phyloP scores from a whole-genome alignment of 2,329 filamentous ascomycete genomes.

The Neobulgaria alba region DNA sequence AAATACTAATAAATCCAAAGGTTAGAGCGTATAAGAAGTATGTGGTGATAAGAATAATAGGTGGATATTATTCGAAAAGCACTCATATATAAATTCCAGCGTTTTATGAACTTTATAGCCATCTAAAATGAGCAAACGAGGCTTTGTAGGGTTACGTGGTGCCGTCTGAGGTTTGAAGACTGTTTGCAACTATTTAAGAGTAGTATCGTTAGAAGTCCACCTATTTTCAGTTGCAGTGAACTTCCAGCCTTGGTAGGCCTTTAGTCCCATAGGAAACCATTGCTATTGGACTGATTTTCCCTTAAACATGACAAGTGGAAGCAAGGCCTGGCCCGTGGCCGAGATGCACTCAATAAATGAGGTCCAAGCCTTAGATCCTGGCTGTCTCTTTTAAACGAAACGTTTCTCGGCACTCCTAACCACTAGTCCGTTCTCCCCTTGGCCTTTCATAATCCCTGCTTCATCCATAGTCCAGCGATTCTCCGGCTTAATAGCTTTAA shows the following conservation, averaged over 20 bases:
- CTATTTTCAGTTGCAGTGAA: not conserved
- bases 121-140: not conserved
- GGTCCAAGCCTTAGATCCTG: conserved; percentile 3
- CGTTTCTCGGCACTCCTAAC: conserved; percentile 1
- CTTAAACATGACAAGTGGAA: conserved; percentile 9
- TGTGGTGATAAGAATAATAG: not conserved
- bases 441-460: conserved; percentile 8
- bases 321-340: not conserved
- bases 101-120: not conserved
- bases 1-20: not conserved
- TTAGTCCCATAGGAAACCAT: conserved; percentile 1
- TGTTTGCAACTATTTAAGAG: not conserved
- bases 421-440: conserved; percentile 4
- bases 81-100: not conserved
- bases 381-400: conserved; percentile 7
- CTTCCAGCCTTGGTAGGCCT: not conserved
- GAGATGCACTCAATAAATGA: conserved; percentile 11
- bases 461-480: conserved; percentile 9
- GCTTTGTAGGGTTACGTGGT: not conserved
- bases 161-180: not conserved
- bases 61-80: not conserved
- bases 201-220: not conserved
- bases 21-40: not conserved
- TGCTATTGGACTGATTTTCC: conserved; percentile 4
- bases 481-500: too few species aligned